A percentile compares a stretch with the other conserved stretches of the same genome.
Conservation (phyloP, 148 eudicot genomes). For the Nepenthes gracilis region DNA sequence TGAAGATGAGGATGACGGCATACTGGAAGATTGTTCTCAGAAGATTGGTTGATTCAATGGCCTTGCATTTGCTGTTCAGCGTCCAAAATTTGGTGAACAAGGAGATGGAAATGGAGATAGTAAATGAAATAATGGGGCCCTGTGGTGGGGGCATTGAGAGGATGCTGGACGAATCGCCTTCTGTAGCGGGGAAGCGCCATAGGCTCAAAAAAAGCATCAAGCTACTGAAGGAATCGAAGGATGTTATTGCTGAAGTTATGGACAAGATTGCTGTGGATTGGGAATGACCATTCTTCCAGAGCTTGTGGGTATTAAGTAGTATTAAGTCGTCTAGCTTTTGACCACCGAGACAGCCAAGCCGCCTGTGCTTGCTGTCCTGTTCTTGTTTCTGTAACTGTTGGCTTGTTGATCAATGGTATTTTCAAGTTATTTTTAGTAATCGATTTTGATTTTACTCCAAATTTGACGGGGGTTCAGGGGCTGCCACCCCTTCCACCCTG, state of each 20-base stretch:
- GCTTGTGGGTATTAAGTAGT: no score
- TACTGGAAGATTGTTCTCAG: conserved; percentile 50
- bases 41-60: conserved; percentile 44
- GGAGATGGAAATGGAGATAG: conserved; percentile 37
- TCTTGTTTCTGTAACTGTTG: no score
- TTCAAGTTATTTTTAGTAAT: no score
- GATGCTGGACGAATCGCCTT: conserved; percentile 43
- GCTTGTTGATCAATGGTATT: no score
- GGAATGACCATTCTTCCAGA: no score
- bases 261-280: conserved; percentile 10
- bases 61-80: conserved; percentile 33
- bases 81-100: conserved; percentile 38
- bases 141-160: conserved; percentile 36
- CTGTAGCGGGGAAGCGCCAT: conserved; percentile 30
- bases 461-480: no score
- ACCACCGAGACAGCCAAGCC: no score
- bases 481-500: no score
- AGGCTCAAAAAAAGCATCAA: conserved; percentile 35
- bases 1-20: conserved; percentile 21
- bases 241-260: conserved; percentile 28
- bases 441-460: no score
- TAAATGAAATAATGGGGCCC: conserved; percentile 31
- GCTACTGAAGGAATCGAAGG: conserved; percentile 47
- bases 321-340: no score
- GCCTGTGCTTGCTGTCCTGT: no score